Percentiles rank a stretch among this genome's conserved stretches.
These are phyloP conservation scores for Fusarium sp. DNA, from an alignment of 2,329 filamentous ascomycete genomes.

Conservation along the genomic window DNA sequence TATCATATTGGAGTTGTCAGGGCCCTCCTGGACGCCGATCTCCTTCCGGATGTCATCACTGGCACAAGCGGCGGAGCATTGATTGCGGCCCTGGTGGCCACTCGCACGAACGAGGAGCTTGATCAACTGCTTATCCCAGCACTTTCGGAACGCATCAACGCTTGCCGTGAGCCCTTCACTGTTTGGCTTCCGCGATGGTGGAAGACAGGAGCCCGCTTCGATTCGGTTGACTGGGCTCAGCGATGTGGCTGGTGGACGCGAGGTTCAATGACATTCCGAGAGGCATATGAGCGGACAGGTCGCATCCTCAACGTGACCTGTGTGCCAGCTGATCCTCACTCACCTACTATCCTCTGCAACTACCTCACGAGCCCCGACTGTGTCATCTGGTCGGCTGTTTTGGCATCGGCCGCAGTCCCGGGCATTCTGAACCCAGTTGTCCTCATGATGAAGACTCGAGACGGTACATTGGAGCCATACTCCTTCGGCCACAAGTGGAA, in stretches of 20 bases:
- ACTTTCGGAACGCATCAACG: slow-evolving; percentile 85
- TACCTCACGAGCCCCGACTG: slow-evolving; percentile 96
- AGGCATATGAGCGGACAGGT: slow-evolving; percentile 93
- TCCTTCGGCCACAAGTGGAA: slow-evolving; percentile 99
- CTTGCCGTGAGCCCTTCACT: slow-evolving; percentile 81
- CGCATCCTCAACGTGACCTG: slow-evolving; percentile 96
- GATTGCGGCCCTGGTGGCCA: slow-evolving; percentile 87
- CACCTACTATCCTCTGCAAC: slow-evolving; percentile 90
- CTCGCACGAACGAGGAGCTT: slow-evolving; percentile 91
- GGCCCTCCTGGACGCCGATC: slow-evolving; percentile 85
- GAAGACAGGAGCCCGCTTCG: slow-evolving; percentile 92
- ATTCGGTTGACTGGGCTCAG: slow-evolving; percentile 90
- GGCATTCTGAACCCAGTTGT: slow-evolving; percentile 97
- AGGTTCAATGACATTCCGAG: slow-evolving; percentile 92
- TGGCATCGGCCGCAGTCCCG: slow-evolving; percentile 94
- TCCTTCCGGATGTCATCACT: slow-evolving; percentile 93
- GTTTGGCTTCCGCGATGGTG: slow-evolving; percentile 90
- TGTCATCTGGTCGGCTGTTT: slow-evolving; percentile 96
- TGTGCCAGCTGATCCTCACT: slow-evolving; percentile 95
- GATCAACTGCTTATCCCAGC: slow-evolving; percentile 87
- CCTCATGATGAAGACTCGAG: slow-evolving; percentile 85
- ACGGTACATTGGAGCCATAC: slow-evolving; percentile 86
- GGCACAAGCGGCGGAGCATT: slow-evolving; percentile 95
- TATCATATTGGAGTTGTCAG: slow-evolving; percentile 96
- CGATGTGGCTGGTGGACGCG: slow-evolving; percentile 90